Base-by-base conservation (phyloP, 495 filamentous ascomycete species). In the Hypoxylon subgilvum region DNA sequence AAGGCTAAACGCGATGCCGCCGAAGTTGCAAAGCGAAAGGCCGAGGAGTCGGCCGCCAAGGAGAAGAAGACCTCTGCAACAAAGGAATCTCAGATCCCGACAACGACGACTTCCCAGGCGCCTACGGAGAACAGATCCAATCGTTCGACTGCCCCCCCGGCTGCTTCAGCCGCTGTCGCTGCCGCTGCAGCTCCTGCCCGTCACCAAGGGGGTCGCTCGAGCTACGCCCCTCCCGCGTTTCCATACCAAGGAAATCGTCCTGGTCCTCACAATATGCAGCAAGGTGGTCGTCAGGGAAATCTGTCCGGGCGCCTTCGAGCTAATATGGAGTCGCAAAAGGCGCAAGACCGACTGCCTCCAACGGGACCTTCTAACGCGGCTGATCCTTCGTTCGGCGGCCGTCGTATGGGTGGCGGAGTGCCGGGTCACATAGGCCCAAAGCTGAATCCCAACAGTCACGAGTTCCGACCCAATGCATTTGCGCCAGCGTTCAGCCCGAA, bases 381-480 rank as follows among this genome's bases (percentile, higher is more conserved):
- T 13, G 79, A 82, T 48, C 69, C 74, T n/a, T 57, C 69, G 28
- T 80, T 74, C 60, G 66, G n/a, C n/a, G n/a, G 67, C 3, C 76
- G 79, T 35, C 79, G 81, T 10, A 73, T 76, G 17, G 77, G 77
- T 44, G 75, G 71, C 18, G n/a, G n/a, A n/a, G 67, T 72, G 7
- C 64, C 73, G 12, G 76, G 79, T 13, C 76, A 72, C 46, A 74
- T 80, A 36, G 81, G 83, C 7, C 79, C 79, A 19, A 88, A 90
- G 69, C 83, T 96, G 74, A 95, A 96, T 61, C 90, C 89, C 1
- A 86, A 84, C 42, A 92, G 88, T 23, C 80, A 85, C 63, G 91
- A 95, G 65, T 96, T 96, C 74, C 84, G 86, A 59, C 91, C 91
- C 2, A 92, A 86, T 64, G 84, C 90, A 6, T 85, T 87, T 31